These are phyloP conservation scores for Lactifluus volemus DNA, from an alignment of 768 basidiomycete species.

Conservation along the genomic window DNA sequence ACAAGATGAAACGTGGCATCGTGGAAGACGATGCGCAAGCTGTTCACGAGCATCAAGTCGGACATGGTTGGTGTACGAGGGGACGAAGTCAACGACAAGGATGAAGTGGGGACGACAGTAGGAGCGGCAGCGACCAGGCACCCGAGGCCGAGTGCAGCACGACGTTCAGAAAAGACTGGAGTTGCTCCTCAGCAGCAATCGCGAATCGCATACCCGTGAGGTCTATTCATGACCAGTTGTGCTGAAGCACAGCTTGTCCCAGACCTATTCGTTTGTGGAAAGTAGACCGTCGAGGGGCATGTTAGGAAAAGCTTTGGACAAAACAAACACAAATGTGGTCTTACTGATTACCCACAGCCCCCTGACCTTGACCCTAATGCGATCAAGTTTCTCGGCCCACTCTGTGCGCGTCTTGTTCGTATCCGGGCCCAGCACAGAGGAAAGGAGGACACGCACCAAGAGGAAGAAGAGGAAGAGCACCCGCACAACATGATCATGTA, in stretches of 20 bases:
- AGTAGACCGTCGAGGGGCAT: neutral
- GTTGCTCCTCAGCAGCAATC: conserved; percentile 37
- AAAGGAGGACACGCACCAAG: no score
- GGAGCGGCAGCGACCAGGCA: conserved; percentile 28
- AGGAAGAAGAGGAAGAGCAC: no score
- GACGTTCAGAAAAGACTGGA: conserved; percentile 37
- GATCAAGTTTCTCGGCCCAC: no score
- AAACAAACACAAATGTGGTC: neutral
- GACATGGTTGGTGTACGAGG: no score
- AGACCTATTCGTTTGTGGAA: conserved; percentile 29
- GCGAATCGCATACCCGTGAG: conserved; percentile 29
- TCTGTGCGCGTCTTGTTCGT: no score
- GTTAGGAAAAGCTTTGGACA: neutral
- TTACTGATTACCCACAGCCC: conserved; percentile 52
- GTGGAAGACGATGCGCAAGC: no score
- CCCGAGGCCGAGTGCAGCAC: conserved; percentile 40
- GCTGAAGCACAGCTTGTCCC: conserved; percentile 42
- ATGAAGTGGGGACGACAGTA: no score
- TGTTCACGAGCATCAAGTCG: no score
- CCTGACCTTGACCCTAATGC: conserved; percentile 25
- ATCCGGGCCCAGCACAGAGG: no score
- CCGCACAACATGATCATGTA: no score
- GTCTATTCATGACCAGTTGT: conserved; percentile 42
- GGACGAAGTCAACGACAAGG: no score
- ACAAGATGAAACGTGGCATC: no score